Base-by-base conservation (phyloP, 495 filamentous ascomycete genomes). In the Neurospora tetraspora region DNA sequence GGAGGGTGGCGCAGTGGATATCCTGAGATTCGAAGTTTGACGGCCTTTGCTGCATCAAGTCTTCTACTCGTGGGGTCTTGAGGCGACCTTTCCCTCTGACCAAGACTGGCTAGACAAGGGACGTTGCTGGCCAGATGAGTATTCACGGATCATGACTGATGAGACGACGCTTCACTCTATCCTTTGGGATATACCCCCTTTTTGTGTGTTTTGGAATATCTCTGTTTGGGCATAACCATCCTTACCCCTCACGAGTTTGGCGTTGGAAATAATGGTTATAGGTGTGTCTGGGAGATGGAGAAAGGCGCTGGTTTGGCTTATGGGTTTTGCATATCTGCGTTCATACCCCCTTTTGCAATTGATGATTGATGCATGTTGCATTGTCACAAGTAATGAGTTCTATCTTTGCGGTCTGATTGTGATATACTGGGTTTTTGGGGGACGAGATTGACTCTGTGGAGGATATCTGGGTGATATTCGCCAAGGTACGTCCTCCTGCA, bases 1-100 rank as follows among this genome's bases (percentile, higher is more conserved):
- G 71, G 34, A 73, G 74, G 16, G 38, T 74, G 45, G 34, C 68
- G 70, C 68, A 70, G 18, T 69, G 71, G 4, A 20, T 73, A 1
- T 69, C 42, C 0, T 74, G 70, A 74, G 37, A 11, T 34, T 69
- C 39, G 34, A n/a, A 18, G 20, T 16, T 5, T 45, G 40, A 36
- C 38, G 70, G 11, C 39, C 4, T 40, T 23, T 71, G 36, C 34
- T 71, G 37, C 45, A 39, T 1, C n/a, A 43, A 45, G 14, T 5
- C 7, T 18, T 18, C 3, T 16, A 18, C 40, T n/a, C 42, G 42
- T 45, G 18, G 1, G 42, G 5, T 45, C 42, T 3, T n/a, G 18
- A 45, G 8, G 42, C 18, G 18, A 18, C 42, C 42, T 0, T n/a
- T 3, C 5, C 18, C 42, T 45, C 0, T n/a, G 3, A 14, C 27